A percentile compares a stretch with the other conserved stretches of the same genome.
Evolutionary conservation across 768 basidiomycete species (phyloP).

Genomic region (Boletellus emodensis): DNA sequence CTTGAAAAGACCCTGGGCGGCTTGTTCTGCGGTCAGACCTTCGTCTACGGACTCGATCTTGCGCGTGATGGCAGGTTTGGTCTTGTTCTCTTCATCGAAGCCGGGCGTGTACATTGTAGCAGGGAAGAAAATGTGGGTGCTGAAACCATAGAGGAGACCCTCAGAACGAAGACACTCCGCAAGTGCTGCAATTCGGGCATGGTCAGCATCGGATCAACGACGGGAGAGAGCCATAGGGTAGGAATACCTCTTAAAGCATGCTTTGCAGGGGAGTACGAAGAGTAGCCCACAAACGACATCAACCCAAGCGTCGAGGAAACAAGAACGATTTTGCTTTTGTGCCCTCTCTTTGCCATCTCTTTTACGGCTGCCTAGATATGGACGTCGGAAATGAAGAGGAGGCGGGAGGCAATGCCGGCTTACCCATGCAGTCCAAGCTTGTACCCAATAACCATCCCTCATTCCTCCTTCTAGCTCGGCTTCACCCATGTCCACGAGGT

Average conservation of each 20-base stretch:
- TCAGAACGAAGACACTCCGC: conserved; percentile 83
- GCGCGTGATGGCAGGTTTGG: conserved; percentile 70
- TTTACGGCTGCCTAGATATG: conserved; percentile 57
- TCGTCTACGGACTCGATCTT: conserved; percentile 75
- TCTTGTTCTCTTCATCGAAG: conserved; percentile 67
- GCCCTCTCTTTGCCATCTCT: conserved; percentile 54
- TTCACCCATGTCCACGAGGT: conserved; percentile 68
- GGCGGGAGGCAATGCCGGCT: not conserved
- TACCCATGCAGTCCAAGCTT: conserved; percentile 53
- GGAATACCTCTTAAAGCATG: conserved; percentile 74
- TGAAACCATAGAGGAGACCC: conserved; percentile 70
- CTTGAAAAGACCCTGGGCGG: conserved; percentile 57
- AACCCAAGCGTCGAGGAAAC: conserved; percentile 72
- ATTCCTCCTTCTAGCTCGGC: conserved; percentile 49
- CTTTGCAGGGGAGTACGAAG: conserved; percentile 79
- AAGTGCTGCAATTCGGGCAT: conserved; percentile 46
- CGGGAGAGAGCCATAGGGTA: not conserved
- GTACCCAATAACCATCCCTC: conserved; percentile 25
- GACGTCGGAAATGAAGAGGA: not conserved
- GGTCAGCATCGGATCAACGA: not conserved
- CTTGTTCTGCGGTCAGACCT: conserved; percentile 58
- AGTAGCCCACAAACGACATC: conserved; percentile 74
- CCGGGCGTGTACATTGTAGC: conserved; percentile 78
- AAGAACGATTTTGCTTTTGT: conserved; percentile 69
- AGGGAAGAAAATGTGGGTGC: conserved; percentile 80